These are phyloP conservation scores for Bassia scoparia DNA, from an alignment of 148 eudicot genomes.

Conservation along the genomic window DNA sequence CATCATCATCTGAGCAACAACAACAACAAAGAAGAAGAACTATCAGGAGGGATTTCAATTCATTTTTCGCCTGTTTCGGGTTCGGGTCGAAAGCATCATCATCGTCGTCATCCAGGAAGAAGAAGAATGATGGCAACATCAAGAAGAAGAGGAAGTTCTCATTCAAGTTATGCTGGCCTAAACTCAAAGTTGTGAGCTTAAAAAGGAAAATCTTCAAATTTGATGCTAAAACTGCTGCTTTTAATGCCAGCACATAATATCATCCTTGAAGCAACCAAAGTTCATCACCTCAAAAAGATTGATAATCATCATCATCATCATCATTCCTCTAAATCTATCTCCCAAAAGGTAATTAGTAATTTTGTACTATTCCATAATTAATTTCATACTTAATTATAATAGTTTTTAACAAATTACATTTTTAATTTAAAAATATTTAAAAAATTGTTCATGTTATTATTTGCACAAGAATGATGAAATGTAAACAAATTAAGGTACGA, in stretches of 20 bases:
- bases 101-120: neutral
- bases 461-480: no score
- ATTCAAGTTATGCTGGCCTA: slow-evolving; percentile 23
- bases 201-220: slow-evolving; percentile 9
- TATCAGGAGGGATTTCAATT: neutral
- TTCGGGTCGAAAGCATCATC: neutral
- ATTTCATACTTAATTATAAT: no score
- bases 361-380: no score
- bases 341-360: slow-evolving; percentile 6
- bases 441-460: no score
- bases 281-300: neutral
- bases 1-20: neutral
- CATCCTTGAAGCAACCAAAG: slow-evolving; percentile 22
- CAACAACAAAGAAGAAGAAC: no score
- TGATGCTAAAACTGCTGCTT: slow-evolving; percentile 10
- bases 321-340: neutral
- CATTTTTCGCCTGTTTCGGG: slow-evolving; percentile 23
- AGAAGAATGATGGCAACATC: neutral
- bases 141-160: neutral
- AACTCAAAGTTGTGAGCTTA: neutral
- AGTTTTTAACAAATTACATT: no score
- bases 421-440: no score
- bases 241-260: slow-evolving; percentile 17
- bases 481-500: no score
- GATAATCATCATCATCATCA: neutral